Conservation (phyloP, 169 alveolate genomes). For the Ichthyophthirius multifiliis region DNA sequence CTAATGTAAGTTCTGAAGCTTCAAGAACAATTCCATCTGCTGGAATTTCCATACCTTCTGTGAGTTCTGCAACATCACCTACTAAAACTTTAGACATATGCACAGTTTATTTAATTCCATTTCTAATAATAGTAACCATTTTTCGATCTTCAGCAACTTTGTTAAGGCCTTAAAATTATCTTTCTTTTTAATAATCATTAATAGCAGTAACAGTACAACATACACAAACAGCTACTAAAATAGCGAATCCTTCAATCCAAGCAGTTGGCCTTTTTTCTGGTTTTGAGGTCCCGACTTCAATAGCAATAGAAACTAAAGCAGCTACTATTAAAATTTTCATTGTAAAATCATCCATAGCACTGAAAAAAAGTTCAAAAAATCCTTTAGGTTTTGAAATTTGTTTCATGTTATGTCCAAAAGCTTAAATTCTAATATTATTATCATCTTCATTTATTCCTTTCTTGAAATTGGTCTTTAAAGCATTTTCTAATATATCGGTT, state of each 20-base stretch:
- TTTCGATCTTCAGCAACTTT: slow-evolving; percentile 54
- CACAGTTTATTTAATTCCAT: slow-evolving; percentile 36
- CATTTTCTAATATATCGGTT: not conserved
- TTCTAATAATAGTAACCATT: slow-evolving; percentile 54
- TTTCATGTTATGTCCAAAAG: not conserved
- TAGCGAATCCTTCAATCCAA: slow-evolving; percentile 93
- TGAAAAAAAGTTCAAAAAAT: slow-evolving; percentile 50
- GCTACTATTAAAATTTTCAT: slow-evolving; percentile 67
- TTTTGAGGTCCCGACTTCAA: slow-evolving; percentile 58
- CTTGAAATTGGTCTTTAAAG: not conserved
- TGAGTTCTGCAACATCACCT: slow-evolving; percentile 87
- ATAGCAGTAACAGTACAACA: slow-evolving; percentile 87
- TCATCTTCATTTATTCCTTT: not conserved
- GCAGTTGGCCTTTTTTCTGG: slow-evolving; percentile 25
- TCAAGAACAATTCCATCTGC: slow-evolving; percentile 84
- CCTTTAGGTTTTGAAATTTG: slow-evolving; percentile 9
- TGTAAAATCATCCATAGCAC: slow-evolving; percentile 78
- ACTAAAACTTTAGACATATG: slow-evolving; percentile 70
- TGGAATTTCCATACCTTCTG: slow-evolving; percentile 66
- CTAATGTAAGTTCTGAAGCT: slow-evolving; percentile 78
- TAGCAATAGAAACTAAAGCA: slow-evolving; percentile 65
- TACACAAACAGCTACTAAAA: slow-evolving; percentile 88
- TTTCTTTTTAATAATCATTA: slow-evolving; percentile 88
- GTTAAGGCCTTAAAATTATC: slow-evolving; percentile 82
- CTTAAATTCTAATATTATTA: not conserved